Evolutionary conservation across 352 stramenopile species (phyloP), one percentile per base, ranked within the genome.

Genomic region (Phytophthora syringae): DNA sequence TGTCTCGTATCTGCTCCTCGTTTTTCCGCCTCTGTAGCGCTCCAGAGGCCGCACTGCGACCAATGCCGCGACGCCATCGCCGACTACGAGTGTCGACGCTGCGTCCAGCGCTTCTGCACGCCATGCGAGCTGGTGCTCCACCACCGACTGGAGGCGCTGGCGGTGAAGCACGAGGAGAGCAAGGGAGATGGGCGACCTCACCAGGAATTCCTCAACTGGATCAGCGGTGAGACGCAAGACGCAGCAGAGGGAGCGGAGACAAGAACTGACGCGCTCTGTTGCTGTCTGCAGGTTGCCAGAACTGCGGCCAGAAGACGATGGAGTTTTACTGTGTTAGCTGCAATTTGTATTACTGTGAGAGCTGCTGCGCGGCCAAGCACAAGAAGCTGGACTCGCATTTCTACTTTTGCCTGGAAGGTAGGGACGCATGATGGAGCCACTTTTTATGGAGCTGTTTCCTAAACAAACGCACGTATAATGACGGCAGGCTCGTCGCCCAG

Each of bases 351-450:
- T 77, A 88, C 58, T 93, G 84, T 25, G 72, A 87, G n/a, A 32
- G 32, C 3, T 93, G 84, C 68, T 90, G 80, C 55, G 64, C 64
- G 0, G 42, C 44, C 12, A 77, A 77, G 36, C 79, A 88, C 40
- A 36, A 68, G 45, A 60, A 72, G 18, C 22, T 51, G 24, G 66
- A 70, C 18, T 34, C 36, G 18, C 84, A 93, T 52, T 75, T 80
- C n/a, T 88, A 74, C 64, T 79, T 89, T 59, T 79, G 67, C 59
- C 72, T 85, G 10, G 77, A 90, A 80, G 84, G 83, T 87, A 50
- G 2, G 45, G 28, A 28, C 20, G 13, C 2, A 6, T 21, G 20
- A 2, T 42, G 36, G 7, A 25, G 6, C n/a, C 18, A 45, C 11
- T 45, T 16, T 32, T 7, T 24, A 1, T 22, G n/a, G 21, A 24